A percentile compares a stretch with the other conserved stretches of the same genome.
Evolutionary conservation across 2,329 filamentous ascomycete species (phyloP).

Genomic region (Claviceps paspali): DNA sequence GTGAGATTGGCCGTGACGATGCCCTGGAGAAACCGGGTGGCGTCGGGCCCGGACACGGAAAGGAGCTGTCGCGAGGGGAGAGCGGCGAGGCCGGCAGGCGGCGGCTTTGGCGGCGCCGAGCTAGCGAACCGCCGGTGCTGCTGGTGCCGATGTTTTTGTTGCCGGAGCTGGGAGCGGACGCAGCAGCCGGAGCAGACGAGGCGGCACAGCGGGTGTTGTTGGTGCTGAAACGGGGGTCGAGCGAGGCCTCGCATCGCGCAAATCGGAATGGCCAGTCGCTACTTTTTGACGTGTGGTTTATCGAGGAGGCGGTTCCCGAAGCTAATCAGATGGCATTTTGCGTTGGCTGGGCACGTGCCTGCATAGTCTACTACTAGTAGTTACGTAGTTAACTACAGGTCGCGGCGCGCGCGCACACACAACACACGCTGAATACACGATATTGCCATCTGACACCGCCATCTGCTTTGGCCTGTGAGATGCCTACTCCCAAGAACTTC

Average conservation of each 20-base stretch:
- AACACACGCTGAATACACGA: too few species aligned
- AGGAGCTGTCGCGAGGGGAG: constrained; percentile 68
- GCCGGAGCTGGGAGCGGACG: constrained; percentile 10
- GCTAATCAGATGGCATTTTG: too few species aligned
- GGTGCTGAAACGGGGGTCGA: constrained; percentile 11
- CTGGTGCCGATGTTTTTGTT: constrained; percentile 1
- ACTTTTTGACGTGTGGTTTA: too few species aligned
- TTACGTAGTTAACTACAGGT: too few species aligned
- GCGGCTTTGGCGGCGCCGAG: constrained; percentile 24
- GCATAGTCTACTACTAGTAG: too few species aligned
- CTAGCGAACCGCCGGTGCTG: constrained; percentile 18
- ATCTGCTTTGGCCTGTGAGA: too few species aligned
- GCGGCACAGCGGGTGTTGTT: constrained; percentile 14
- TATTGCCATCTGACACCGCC: too few species aligned
- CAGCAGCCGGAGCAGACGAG: background rate
- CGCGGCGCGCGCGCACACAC: too few species aligned
- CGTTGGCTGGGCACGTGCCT: too few species aligned
- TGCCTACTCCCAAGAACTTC: too few species aligned
- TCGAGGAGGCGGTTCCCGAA: too few species aligned
- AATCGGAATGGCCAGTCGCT: background rate
- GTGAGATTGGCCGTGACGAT: constrained; percentile 53
- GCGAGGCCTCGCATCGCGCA: constrained; percentile 2
- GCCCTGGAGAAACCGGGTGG: constrained; percentile 75
- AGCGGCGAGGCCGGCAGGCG: constrained; percentile 30
- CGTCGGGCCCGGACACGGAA: constrained; percentile 62